A percentile compares a stretch with the other conserved stretches of the same genome.
phyloP scores from a whole-genome alignment of 805 yeast genomes.

The Myxozyma geophila region DNA sequence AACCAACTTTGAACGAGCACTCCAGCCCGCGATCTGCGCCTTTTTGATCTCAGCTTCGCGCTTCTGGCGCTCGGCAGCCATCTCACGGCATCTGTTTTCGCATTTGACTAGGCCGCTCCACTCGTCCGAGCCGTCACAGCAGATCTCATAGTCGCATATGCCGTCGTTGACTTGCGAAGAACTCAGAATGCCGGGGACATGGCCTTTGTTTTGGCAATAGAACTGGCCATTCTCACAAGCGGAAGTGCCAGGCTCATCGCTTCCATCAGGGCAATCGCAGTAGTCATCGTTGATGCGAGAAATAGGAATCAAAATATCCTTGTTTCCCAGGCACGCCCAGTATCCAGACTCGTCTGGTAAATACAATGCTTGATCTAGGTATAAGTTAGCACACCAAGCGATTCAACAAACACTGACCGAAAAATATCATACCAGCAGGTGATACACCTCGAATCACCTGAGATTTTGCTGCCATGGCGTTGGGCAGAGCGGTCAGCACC shows the following conservation, averaged over 20 bases:
- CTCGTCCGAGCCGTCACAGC: constrained; percentile 97
- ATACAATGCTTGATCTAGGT: constrained; percentile 2
- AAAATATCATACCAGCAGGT: constrained; percentile 5
- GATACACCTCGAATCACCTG: constrained; percentile 16
- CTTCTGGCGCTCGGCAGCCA: constrained; percentile 50
- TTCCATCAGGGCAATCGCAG: constrained; percentile 98
- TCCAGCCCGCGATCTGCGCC: constrained; percentile 46
- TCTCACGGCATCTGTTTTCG: constrained; percentile 58
- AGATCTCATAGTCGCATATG: constrained; percentile 81
- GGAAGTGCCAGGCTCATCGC: constrained; percentile 94
- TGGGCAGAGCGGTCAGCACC: not conserved
- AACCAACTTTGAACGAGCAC: constrained; percentile 44
- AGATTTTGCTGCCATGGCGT: constrained; percentile 7
- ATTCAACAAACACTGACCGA: not conserved
- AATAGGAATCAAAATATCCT: constrained; percentile 63
- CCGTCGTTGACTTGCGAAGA: constrained; percentile 82
- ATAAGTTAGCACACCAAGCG: not conserved
- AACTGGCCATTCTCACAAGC: constrained; percentile 69
- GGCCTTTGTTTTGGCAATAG: constrained; percentile 80
- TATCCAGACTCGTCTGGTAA: constrained; percentile 54
- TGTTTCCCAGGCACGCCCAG: constrained; percentile 74
- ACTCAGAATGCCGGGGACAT: constrained; percentile 63
- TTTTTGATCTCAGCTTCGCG: constrained; percentile 35
- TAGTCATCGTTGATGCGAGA: constrained; percentile 80
- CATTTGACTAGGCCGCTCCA: constrained; percentile 52